Evolutionary conservation across 2,329 filamentous ascomycete species (phyloP).

Genomic region (Botrytis fabae): DNA sequence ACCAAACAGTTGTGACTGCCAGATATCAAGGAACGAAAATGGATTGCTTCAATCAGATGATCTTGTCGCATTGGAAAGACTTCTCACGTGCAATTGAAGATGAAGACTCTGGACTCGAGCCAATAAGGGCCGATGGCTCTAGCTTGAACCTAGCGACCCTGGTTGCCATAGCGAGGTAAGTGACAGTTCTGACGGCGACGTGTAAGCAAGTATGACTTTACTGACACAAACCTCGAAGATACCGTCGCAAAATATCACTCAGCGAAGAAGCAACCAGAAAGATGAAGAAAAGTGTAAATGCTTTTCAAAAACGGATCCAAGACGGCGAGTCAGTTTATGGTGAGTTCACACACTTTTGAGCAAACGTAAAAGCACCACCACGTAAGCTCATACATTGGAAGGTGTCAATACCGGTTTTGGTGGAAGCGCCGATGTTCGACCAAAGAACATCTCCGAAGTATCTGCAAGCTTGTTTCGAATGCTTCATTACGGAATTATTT

Average conservation of each 20-base stretch:
- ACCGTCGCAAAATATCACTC: background rate
- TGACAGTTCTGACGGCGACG: background rate
- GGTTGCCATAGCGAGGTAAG: background rate
- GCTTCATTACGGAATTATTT: background rate
- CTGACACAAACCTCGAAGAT: background rate
- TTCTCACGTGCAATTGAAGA: background rate
- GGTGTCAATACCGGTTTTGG: background rate
- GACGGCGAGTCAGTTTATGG: background rate
- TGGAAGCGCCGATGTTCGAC: background rate
- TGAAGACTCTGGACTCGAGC: background rate
- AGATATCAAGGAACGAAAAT: background rate
- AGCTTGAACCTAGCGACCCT: background rate
- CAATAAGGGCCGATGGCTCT: background rate
- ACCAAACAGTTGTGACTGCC: background rate
- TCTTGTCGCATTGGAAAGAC: background rate
- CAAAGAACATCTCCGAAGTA: background rate
- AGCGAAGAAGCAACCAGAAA: background rate
- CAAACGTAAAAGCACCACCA: background rate
- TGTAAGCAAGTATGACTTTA: background rate
- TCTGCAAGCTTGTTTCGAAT: background rate
- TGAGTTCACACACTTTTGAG: background rate
- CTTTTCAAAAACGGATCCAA: background rate
- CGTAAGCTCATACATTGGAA: background rate
- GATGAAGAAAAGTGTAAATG: background rate
- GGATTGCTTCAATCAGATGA: background rate